A percentile compares a stretch with the other conserved stretches of the same genome.
phyloP scores from a whole-genome alignment of 345 rosid species.

The Barbarea vulgaris region DNA sequence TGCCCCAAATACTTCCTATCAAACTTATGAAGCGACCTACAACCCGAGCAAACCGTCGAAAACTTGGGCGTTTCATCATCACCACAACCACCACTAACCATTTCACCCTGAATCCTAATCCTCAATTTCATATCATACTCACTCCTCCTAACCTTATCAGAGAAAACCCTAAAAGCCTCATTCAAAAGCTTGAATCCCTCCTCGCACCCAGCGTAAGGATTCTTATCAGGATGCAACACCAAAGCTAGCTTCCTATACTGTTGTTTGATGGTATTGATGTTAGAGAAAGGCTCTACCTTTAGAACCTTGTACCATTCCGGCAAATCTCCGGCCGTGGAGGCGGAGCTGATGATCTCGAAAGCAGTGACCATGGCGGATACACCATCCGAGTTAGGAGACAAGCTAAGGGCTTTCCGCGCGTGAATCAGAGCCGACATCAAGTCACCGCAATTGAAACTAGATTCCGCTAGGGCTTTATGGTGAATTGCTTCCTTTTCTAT shows the following conservation, averaged over 20 bases:
- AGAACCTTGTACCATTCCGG: constrained; percentile 81
- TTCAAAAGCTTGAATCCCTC: constrained; percentile 88
- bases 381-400: constrained; percentile 60
- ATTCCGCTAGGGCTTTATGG: constrained; percentile 59
- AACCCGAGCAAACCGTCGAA: constrained; percentile 70
- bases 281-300: constrained; percentile 89
- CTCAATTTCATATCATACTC: constrained; percentile 79
- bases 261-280: constrained; percentile 59
- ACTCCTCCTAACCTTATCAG: constrained; percentile 64
- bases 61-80: constrained; percentile 49
- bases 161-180: constrained; percentile 72
- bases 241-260: constrained; percentile 78
- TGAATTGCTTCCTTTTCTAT: constrained; percentile 52
- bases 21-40: constrained; percentile 71
- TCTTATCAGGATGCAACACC: constrained; percentile 80
- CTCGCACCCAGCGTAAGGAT: constrained; percentile 62
- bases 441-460: constrained; percentile 52
- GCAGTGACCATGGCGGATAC: constrained; percentile 69
- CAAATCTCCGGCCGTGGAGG: constrained; percentile 41
- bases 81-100: constrained; percentile 36
- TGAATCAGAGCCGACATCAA: constrained; percentile 60
- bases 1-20: constrained; percentile 75
- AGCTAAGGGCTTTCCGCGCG: constrained; percentile 63
- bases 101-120: constrained; percentile 69
- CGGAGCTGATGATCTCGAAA: constrained; percentile 56